Conservation (phyloP, 2,329 filamentous ascomycete genomes). For the Diaporthe citriasiana region DNA sequence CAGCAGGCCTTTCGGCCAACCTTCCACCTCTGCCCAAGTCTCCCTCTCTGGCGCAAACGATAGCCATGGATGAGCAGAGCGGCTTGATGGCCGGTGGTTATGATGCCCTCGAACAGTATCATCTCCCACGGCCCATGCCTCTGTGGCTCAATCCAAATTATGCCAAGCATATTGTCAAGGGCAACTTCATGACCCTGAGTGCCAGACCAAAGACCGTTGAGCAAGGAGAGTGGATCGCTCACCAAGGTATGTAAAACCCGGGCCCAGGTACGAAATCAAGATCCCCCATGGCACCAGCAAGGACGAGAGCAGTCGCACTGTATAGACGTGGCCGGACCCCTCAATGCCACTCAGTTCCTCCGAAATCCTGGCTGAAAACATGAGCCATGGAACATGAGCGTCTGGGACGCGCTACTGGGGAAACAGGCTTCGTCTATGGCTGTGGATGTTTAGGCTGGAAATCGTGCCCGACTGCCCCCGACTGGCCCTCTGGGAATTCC, state of each 20-base stretch:
- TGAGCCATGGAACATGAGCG: neutral
- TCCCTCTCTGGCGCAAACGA: slow-evolving; percentile 74
- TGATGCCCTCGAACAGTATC: slow-evolving; percentile 70
- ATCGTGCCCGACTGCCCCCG: neutral
- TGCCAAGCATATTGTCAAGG: slow-evolving; percentile 91
- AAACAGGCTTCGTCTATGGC: neutral
- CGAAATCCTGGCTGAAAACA: neutral
- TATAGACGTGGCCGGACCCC: neutral
- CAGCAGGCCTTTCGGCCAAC: slow-evolving; percentile 67
- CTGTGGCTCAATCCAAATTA: slow-evolving; percentile 82
- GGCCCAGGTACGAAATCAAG: neutral
- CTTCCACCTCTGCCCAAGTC: slow-evolving; percentile 74
- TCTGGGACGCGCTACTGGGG: neutral
- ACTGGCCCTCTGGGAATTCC: slow-evolving; percentile 40
- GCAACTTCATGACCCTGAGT: slow-evolving; percentile 96
- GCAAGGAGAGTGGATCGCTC: slow-evolving; percentile 94
- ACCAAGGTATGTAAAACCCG: slow-evolving; percentile 78
- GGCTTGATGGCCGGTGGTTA: slow-evolving; percentile 64
- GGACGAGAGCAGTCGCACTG: neutral
- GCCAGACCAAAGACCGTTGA: slow-evolving; percentile 94
- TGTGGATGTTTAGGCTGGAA: slow-evolving; percentile 14
- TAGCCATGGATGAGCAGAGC: slow-evolving; percentile 76
- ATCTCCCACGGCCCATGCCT: slow-evolving; percentile 76
- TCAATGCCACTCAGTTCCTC: neutral
- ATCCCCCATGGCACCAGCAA: neutral